These are phyloP conservation scores for Immersiella caudata DNA, from an alignment of 495 filamentous ascomycete genomes.

Conservation along the genomic window DNA sequence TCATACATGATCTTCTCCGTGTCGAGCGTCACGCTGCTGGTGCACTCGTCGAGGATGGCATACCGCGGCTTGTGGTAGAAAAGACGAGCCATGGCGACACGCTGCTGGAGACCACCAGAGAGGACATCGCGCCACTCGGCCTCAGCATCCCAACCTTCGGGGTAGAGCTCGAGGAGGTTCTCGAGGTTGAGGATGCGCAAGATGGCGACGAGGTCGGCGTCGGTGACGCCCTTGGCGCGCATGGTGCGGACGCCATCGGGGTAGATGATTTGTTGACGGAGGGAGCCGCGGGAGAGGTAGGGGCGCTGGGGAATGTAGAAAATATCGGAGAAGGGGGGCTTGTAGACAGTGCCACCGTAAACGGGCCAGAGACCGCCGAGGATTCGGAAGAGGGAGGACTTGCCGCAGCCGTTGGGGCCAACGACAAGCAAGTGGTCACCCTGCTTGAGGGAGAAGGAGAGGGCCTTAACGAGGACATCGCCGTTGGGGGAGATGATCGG, in stretches of 20 bases:
- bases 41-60: slow-evolving; percentile 97
- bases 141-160: slow-evolving; percentile 86
- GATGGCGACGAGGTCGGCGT: slow-evolving; percentile 76
- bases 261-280: slow-evolving; percentile 96
- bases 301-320: slow-evolving; percentile 98
- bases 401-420: slow-evolving; percentile 96
- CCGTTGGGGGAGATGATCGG: slow-evolving; percentile 98
- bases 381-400: slow-evolving; percentile 93
- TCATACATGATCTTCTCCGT: slow-evolving; percentile 97
- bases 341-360: slow-evolving; percentile 89
- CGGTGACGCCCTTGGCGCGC: slow-evolving; percentile 79
- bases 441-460: slow-evolving; percentile 82
- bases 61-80: slow-evolving; percentile 94
- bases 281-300: slow-evolving; percentile 83
- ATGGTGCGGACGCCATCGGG: slow-evolving; percentile 88
- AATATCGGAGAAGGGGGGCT: slow-evolving; percentile 85
- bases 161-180: slow-evolving; percentile 76
- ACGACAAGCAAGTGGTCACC: slow-evolving; percentile 93
- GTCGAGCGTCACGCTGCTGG: slow-evolving; percentile 86
- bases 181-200: slow-evolving; percentile 80
- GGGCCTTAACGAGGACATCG: slow-evolving; percentile 78
- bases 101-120: slow-evolving; percentile 88
- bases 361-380: slow-evolving; percentile 98
- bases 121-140: slow-evolving; percentile 95
- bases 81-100: slow-evolving; percentile 95